phyloP scores from a whole-genome alignment of 2,329 filamentous ascomycete species.

The Dactylellina haptotyla region DNA sequence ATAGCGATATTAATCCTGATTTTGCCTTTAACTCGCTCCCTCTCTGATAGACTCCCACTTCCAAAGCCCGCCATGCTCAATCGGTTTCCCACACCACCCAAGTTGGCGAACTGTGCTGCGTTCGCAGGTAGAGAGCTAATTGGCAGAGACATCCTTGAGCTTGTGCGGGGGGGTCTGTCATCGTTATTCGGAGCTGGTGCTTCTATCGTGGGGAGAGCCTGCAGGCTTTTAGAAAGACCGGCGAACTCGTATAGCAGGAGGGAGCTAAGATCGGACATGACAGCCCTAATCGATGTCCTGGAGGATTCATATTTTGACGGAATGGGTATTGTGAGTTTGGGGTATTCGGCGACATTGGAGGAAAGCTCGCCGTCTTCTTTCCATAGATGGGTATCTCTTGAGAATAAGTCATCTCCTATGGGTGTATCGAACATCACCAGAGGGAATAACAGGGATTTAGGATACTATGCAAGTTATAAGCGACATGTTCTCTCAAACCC shows the following conservation, averaged over 20 bases:
- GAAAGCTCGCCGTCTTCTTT: constrained; percentile 44
- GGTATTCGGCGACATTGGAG: constrained; percentile 54
- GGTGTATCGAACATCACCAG: constrained; percentile 81
- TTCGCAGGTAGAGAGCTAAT: constrained; percentile 69
- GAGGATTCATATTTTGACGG: constrained; percentile 75
- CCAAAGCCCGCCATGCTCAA: constrained; percentile 75
- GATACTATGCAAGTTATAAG: constrained; percentile 69
- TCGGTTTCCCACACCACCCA: constrained; percentile 59
- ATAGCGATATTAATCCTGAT: constrained; percentile 81
- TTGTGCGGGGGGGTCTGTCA: constrained; percentile 59
- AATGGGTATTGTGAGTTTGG: constrained; percentile 73
- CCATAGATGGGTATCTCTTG: constrained; percentile 61
- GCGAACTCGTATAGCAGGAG: constrained; percentile 79
- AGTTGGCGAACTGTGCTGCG: constrained; percentile 66
- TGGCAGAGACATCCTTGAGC: constrained; percentile 82
- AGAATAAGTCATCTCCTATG: constrained; percentile 61
- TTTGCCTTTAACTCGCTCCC: constrained; percentile 81
- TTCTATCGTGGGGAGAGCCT: constrained; percentile 78
- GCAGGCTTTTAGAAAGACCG: constrained; percentile 76
- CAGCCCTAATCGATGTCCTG: constrained; percentile 80
- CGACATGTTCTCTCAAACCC: neutral
- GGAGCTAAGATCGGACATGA: constrained; percentile 81
- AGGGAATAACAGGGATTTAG: constrained; percentile 79
- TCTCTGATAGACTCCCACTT: constrained; percentile 75
- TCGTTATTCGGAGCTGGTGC: constrained; percentile 72